Base-by-base conservation (phyloP, 2,329 filamentous ascomycete genomes). In the Xylariomycetidae sp. region DNA sequence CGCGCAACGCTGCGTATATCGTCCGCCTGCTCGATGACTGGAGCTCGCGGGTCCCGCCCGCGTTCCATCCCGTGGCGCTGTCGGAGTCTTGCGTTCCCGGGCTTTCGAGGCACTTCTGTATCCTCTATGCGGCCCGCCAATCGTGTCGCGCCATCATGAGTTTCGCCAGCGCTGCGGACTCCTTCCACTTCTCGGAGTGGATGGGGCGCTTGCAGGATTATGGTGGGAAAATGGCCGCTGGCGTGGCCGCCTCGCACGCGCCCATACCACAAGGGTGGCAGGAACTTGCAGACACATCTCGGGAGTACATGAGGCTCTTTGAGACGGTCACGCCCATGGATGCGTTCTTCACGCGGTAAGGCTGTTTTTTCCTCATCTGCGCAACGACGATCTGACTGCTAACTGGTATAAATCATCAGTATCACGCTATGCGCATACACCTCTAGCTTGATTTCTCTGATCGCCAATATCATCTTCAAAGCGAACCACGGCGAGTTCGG, bases 261-360 rank as follows among this genome's bases (percentile, higher is more conserved):
- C 22, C 35, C 5, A 27, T 56, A 25, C 50, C 51, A 1, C 44
- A 45, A 3, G 54, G 49, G 1, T 64, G 61, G 61, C 38, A 36
- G 3, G 46, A 50, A n/a, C 56, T 58, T 16, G 48, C 61, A 2
- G 44, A 56, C 4, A 34, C 59, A 5, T 59, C 57, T 16, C 48
- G 61, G 4, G 49, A 51, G 2, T 63, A 55, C 19, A 53, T 63
- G 43, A 52, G 41, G 27, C 27, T 64, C 4, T 58, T 58, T 16
- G 47, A 50, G 8, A 39, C 36, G 12, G 25, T 45, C 19, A 28
- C 25, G 14, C 30, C 33, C 4, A 40, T 15, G 22, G 40, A 45
- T 15, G 25, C 40, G 12, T 33, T 43, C 11, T 42, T 41, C 22
- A 37, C 34, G 9, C 33, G 30, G 40, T 43, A 6, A 16, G 34